phyloP scores from a whole-genome alignment of 1,139 yeast genomes.

The Geotrichum klebahnii region DNA sequence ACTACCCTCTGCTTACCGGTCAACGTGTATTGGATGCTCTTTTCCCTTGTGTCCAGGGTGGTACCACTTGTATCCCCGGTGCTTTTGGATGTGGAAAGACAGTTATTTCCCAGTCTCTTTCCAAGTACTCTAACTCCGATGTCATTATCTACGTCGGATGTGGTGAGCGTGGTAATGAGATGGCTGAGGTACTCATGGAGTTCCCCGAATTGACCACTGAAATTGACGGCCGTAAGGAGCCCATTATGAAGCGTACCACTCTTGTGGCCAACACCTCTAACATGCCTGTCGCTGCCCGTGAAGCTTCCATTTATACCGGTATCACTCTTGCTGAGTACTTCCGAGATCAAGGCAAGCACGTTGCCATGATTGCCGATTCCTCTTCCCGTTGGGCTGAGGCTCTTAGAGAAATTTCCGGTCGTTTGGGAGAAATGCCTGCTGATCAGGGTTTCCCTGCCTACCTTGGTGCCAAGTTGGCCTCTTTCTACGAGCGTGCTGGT shows the following conservation, averaged over 20 bases:
- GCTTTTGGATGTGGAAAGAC: constrained; percentile 99
- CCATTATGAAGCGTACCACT: constrained; percentile 98
- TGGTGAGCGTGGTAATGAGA: constrained; percentile 96
- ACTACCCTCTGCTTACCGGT: constrained; percentile 92
- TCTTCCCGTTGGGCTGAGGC: constrained; percentile 99
- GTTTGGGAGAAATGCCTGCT: constrained; percentile 99
- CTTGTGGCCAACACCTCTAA: constrained; percentile 97
- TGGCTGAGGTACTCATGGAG: constrained; percentile 99
- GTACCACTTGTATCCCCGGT: constrained; percentile 99
- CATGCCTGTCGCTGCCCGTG: constrained; percentile 99
- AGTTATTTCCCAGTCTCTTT: constrained; percentile 94
- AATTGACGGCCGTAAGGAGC: constrained; percentile 88
- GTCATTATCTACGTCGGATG: constrained; percentile 91
- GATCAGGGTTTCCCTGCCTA: constrained; percentile 99
- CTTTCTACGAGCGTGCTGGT: constrained; percentile 99
- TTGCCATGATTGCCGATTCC: constrained; percentile 98
- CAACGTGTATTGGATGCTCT: constrained; percentile 97
- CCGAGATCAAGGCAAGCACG: constrained; percentile 99
- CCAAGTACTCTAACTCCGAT: constrained; percentile 95
- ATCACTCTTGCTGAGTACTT: constrained; percentile 96
- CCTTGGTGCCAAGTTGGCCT: constrained; percentile 96
- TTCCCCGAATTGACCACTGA: constrained; percentile 96
- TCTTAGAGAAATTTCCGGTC: constrained; percentile 98
- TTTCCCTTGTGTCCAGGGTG: constrained; percentile 99
- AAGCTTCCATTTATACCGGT: constrained; percentile 98